phyloP scores from a whole-genome alignment of 179 eudicot genomes.

The Actinidia chinensis region DNA sequence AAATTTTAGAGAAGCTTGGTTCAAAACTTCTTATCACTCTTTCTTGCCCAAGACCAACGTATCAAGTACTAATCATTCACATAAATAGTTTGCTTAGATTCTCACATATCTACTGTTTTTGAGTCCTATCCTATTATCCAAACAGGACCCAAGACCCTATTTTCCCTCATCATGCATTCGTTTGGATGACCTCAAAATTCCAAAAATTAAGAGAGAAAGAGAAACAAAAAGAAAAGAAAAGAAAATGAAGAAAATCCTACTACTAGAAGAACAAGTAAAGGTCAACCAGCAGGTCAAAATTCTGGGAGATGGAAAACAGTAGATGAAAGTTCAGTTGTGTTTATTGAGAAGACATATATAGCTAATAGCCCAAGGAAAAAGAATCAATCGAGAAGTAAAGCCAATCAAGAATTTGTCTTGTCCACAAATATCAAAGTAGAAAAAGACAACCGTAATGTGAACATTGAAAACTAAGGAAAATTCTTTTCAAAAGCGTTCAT shows the following conservation, averaged over 20 bases:
- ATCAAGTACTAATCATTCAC: neutral
- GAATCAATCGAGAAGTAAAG: neutral
- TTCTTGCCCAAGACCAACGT: neutral
- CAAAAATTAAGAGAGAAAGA: neutral
- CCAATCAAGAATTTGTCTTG: neutral
- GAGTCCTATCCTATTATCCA: neutral
- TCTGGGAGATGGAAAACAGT: neutral
- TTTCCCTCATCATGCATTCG: slow-evolving; percentile 1
- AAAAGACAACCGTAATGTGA: neutral
- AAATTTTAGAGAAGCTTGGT: no score
- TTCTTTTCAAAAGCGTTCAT: neutral
- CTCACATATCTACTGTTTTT: neutral
- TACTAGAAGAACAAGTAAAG: neutral
- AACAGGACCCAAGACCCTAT: neutral
- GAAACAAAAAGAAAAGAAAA: neutral
- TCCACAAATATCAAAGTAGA: neutral
- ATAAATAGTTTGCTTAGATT: neutral
- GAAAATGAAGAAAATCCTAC: neutral
- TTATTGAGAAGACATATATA: neutral
- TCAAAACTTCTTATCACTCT: no score
- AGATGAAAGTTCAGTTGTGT: neutral
- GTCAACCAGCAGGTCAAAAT: neutral
- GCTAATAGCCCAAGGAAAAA: neutral
- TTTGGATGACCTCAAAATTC: slow-evolving; percentile 6
- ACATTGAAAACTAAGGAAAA: neutral